Evolutionary conservation across 306 rosid genomes (phyloP), one percentile per base, ranked within the genome.

Genomic region (Lathyrus aphaca): DNA sequence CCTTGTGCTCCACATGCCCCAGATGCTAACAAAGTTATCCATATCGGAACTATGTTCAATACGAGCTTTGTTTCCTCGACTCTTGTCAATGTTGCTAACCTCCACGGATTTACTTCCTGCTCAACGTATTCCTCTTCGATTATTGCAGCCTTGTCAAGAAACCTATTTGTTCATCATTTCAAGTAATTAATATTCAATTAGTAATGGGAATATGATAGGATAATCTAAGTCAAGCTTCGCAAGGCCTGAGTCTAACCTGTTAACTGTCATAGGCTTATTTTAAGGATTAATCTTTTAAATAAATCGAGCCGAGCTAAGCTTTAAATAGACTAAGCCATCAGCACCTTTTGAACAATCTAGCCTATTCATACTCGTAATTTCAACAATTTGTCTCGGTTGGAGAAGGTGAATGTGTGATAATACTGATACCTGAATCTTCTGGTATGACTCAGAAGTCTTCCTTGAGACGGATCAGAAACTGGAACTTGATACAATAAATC

Each of bases 71-170:
- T 77, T 29, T 83, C 87, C 63, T 83, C 87, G 25, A 83, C 87
- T 64, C 57, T 80, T 17, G 84, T 83, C 32, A 83, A 65, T 3
- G 87, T 83, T 23, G 80, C 19, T 50, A 83, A 37, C 66, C 87
- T 83, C 87, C 87, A 83, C 7, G 87, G 82, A 49, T 74, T 74
- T 8, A 64, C 58, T 19, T 65, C 74, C 46, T 74, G 78, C 29
- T 45, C 82, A 9, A 1, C 42, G 10, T 38, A 6, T 59, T 72
- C 72, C 21, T 81, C 88, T 72, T 84, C 88, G 6, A 78, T 51
- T 57, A 75, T 78, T 21, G 88, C 88, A 71, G 88, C 88, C 78
- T 78, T 81, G 84, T 84, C 86, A 29, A 84, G 83, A 72, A 77
- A 75, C 77, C 88, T 84, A 55, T 44, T 12, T 11, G 68, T 48